Base-by-base conservation (phyloP, 1,284 basidiomycete genomes). In the Chondrostereum purpureum region DNA sequence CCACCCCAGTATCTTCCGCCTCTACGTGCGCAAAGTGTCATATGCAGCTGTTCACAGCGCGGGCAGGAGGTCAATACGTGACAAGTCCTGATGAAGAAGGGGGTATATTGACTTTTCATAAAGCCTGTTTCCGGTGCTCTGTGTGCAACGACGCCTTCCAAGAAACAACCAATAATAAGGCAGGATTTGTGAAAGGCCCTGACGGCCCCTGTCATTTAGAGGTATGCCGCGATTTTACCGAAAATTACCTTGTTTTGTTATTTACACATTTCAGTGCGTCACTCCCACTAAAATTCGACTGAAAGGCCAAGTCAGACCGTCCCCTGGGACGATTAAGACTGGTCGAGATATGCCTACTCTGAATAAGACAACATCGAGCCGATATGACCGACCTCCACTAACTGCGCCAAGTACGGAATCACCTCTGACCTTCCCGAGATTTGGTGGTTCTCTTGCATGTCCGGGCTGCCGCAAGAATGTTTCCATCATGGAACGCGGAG, bases 401-500 rank as follows among this genome's bases (percentile, higher is more conserved):
- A 64, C 69, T 36, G 58, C 72, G 14, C 63, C 73, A 5, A 52
- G 64, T 5, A 59, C 66, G 10, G 56, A 60, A 18, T 53, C 51
- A 20, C 55, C 66, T 19, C 59, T 64, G 6, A 55, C 67, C 1
- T 72, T 76, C 48, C 77, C 80, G 44, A 80, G 83, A 3, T 88
- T 86, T 53, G 85, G 87, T 18, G 73, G 77, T 46, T 72, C 75
- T 10, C 64, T 69, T 18, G 52, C 69, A 21, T 91, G 88, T 55
- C 84, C 85, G 13, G 85, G 83, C 27, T 91, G 88, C 60, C 69
- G 66, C 48, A 78, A 75, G 55, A 59, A 75, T 1, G 87, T 90
- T 8, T 86, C 83, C 18, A 75, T 77, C 2, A 89, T 91, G 86
- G 87, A 91, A 57, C 69, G 75, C 48, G 88, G 88, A 4, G 85